Base-by-base conservation (phyloP, 228 moss, liverwort and hornwort species). In the Sphagnum fallax region DNA sequence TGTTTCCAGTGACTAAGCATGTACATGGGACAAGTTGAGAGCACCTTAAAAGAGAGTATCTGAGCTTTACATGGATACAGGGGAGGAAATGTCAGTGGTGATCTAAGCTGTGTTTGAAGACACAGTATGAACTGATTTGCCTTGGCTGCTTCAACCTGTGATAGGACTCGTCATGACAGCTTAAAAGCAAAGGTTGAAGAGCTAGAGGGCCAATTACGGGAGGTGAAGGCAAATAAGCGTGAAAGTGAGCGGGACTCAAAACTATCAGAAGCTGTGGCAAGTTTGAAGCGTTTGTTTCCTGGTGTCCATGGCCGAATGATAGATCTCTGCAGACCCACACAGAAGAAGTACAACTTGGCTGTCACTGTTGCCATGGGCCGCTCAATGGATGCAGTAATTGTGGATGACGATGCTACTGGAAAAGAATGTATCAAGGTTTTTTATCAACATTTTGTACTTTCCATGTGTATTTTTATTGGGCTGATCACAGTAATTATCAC, bases 251-350 rank as follows among this genome's bases (percentile, higher is more conserved):
- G 98, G 71, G 98, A 98, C 77, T 91, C 87, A 59, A 89, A 90
- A 72, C 80, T 80, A 62, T 81, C 98, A 53, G 98, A 98, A 82
- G 98, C 98, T 60, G 94, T 98, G 15, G 87, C 91, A 76, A 98
- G 90, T 74, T 79, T 98, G 68, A 94, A 90, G 90, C 92, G 98
- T 51, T 76, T 98, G 70, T 98, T 98, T 82, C 90, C 98, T 72
- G 98, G 94, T 65, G 98, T 98, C 68, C 90, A 98, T 82, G 98
- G 98, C 53, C 91, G 94, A 48, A 94, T 98, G 98, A 98, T 92
- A 69, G 98, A 98, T 77, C 91, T 98, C n/a, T 98, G 98, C 77
- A 94, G 94, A 72, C 98, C 98, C 9, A 89, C 98, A 52, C 98
- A 98, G 77, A 98, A 98, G 76, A 98, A 94, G 72, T 98, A 90